Percentiles rank a stretch among this genome's conserved stretches.
Conservation (phyloP, 2,329 filamentous ascomycete species). For the Beauveria varroae region DNA sequence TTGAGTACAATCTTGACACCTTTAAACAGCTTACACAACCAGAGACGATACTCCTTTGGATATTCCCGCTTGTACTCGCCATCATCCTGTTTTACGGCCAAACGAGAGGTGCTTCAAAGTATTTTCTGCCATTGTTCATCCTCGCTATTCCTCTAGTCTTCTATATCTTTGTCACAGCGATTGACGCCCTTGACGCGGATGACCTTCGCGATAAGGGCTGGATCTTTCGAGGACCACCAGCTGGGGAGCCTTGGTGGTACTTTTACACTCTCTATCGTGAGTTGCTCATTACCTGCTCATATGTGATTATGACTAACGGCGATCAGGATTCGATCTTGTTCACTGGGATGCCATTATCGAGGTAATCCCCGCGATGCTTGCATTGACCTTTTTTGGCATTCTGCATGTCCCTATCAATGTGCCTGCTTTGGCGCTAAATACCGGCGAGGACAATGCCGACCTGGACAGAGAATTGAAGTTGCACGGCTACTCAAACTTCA, state of each 20-base stretch:
- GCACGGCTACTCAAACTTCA: constrained; percentile 85
- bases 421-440: constrained; percentile 81
- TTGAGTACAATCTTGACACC: constrained; percentile 74
- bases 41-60: constrained; percentile 77
- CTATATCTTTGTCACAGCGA: constrained; percentile 65
- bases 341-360: constrained; percentile 78
- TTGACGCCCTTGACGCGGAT: constrained; percentile 60
- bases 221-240: constrained; percentile 83
- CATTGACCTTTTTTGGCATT: constrained; percentile 93
- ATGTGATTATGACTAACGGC: constrained; percentile 15
- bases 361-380: constrained; percentile 89
- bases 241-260: constrained; percentile 89
- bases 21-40: constrained; percentile 63
- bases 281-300: constrained; percentile 21
- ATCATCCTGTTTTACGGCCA: constrained; percentile 70
- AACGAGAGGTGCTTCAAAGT: constrained; percentile 69
- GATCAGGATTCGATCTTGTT: constrained; percentile 67
- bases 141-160: constrained; percentile 68
- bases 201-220: constrained; percentile 68
- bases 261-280: constrained; percentile 93
- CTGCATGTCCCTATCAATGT: constrained; percentile 98
- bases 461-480: constrained; percentile 87
- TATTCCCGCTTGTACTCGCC: constrained; percentile 68
- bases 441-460: constrained; percentile 85
- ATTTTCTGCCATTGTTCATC: constrained; percentile 82